Conservation (phyloP, 2,329 filamentous ascomycete genomes). For the Penicillium sp. region DNA sequence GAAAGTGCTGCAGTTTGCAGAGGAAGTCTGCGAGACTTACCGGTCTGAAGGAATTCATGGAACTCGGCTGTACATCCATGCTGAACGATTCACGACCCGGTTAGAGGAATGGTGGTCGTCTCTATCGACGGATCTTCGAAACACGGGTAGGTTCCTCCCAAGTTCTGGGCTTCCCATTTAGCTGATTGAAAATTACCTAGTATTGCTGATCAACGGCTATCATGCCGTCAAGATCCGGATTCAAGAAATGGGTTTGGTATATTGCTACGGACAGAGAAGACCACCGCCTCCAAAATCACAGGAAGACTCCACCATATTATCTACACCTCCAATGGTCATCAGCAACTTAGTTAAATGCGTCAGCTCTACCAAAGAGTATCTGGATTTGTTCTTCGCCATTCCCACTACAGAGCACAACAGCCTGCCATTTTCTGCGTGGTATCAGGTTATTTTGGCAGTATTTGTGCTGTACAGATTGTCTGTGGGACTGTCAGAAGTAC, state of each 20-base stretch:
- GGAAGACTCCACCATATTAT: conserved; percentile 10
- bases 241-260: conserved; percentile 18
- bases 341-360: conserved; percentile 15
- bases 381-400: conserved; percentile 11
- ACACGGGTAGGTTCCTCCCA: conserved; percentile 8
- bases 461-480: conserved; percentile 19
- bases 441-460: conserved; percentile 14
- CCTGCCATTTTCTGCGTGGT: conserved; percentile 17
- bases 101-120: conserved; percentile 21
- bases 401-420: conserved; percentile 6
- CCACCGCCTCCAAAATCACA: conserved; percentile 2
- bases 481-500: conserved; percentile 11
- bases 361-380: conserved; percentile 11
- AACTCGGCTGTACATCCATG: conserved; percentile 14
- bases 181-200: conserved; percentile 4
- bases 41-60: conserved; percentile 12
- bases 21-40: conserved; percentile 19
- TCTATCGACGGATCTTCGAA: conserved; percentile 15
- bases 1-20: conserved; percentile 22
- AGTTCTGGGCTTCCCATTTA: not conserved
- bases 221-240: conserved; percentile 14
- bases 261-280: conserved; percentile 14
- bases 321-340: conserved; percentile 11
- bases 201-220: conserved; percentile 13
- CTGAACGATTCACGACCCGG: conserved; percentile 16